Percentiles rank a stretch among this genome's conserved stretches.
Evolutionary conservation across 2,329 filamentous ascomycete genomes (phyloP).

Genomic region (Alternaria viburni): DNA sequence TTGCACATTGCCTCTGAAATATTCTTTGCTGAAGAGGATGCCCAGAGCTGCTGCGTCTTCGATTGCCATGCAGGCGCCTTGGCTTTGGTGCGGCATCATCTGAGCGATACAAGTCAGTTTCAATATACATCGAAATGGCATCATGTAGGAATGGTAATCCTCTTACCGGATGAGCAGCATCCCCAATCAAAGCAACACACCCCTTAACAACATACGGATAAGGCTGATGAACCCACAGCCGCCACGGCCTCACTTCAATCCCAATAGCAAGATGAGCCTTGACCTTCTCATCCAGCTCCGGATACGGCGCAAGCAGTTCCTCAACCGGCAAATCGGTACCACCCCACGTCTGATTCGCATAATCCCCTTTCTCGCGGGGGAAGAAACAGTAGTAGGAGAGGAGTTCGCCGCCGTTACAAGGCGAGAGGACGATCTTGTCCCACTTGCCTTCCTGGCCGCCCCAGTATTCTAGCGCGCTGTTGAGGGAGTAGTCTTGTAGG

Average conservation of each 20-base stretch:
- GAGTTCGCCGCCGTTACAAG: constrained; percentile 69
- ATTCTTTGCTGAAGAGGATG: constrained; percentile 61
- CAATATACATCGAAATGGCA: neutral
- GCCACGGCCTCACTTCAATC: constrained; percentile 69
- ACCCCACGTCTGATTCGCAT: constrained; percentile 66
- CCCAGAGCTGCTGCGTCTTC: constrained; percentile 70
- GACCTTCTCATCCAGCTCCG: constrained; percentile 65
- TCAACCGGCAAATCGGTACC: constrained; percentile 59
- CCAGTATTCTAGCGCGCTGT: constrained; percentile 73
- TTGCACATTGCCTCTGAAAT: constrained; percentile 49
- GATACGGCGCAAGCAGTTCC: constrained; percentile 67
- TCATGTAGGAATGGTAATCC: neutral
- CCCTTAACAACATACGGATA: constrained; percentile 64
- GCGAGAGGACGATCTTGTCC: constrained; percentile 74
- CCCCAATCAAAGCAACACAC: constrained; percentile 65
- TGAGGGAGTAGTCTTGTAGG: constrained; percentile 66
- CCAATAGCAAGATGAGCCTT: constrained; percentile 64
- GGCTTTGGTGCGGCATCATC: constrained; percentile 73
- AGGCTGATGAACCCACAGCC: constrained; percentile 69
- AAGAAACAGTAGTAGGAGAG: constrained; percentile 76
- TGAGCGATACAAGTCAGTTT: constrained; percentile 15
- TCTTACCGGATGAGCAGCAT: constrained; percentile 68
- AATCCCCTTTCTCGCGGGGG: constrained; percentile 65
- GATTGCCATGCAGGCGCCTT: constrained; percentile 73
- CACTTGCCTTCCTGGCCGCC: constrained; percentile 67